Base-by-base conservation (phyloP, 768 basidiomycete species). In the Mycena chlorophos region DNA sequence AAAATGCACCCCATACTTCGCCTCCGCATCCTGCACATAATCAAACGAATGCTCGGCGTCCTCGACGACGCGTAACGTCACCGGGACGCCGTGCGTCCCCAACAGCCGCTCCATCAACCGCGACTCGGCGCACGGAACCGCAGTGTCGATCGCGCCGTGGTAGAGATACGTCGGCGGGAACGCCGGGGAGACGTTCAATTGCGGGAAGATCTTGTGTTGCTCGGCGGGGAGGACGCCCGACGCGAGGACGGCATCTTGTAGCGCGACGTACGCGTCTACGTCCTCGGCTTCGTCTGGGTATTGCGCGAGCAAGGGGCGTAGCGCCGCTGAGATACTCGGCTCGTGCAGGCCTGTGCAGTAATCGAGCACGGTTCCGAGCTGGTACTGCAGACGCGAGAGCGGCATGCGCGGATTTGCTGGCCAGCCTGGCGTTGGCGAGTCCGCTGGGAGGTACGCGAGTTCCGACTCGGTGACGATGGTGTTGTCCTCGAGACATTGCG, bases 351-450 rank as follows among this genome's bases (percentile, higher is more conserved):
- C 78, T 0, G 84, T 83, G 61, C 77, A 81, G 60, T 86, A 86
- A 67, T 88, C 86, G 1, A 87, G 61, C 42, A 71, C 80, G 2
- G 64, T 65, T 17, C 85, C 87, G 17, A 81, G 71, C 64, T 89
- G 87, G 20, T 85, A 69, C 56, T 82, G 86, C 10, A 87, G 68
- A 3, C 83, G 75, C 14, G 75, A 67, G 39, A 88, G 71, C 17
- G 78, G 71, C 84, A 83, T 84, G 39, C 86, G 80, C 4, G 82
- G 81, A 61, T 85, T 84, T 1, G 82, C 79, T 3, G 86, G 85
- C 60, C 77, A 82, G 14, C 84, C 83, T 0, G 85, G 84, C 2
- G 75, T 83, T 8, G 65, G 69, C 20, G 78, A 73, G 19, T 72
- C 72, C 5, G 66, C 54, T 0, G 78, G 73, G 60, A 80, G 73